Conservation (phyloP, 2,329 filamentous ascomycete species). For the Colletotrichum sp. region DNA sequence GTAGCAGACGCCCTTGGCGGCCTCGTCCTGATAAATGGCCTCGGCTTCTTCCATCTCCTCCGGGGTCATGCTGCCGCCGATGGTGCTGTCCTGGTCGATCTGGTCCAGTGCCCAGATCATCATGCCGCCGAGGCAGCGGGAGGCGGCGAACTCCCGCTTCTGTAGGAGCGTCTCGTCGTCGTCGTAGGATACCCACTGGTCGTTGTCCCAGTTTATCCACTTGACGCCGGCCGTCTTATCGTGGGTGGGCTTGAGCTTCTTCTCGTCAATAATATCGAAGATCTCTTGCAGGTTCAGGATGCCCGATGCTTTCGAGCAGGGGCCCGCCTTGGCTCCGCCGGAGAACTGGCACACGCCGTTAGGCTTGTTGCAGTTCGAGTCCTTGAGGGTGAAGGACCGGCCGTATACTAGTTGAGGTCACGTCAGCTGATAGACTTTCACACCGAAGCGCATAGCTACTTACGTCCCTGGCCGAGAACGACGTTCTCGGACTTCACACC, state of each 20-base stretch:
- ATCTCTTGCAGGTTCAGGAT: conserved; percentile 34
- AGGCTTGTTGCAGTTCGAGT: conserved; percentile 27
- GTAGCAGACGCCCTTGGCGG: conserved; percentile 23
- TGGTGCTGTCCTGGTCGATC: conserved; percentile 6
- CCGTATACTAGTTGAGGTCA: conserved; percentile 36
- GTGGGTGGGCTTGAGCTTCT: not conserved
- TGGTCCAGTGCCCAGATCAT: conserved; percentile 13
- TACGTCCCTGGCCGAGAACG: conserved; percentile 46
- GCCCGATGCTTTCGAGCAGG: conserved; percentile 31
- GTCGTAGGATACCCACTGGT: not conserved
- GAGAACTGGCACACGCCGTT: conserved; percentile 30
- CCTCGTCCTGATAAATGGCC: conserved; percentile 11
- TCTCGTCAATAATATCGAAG: conserved; percentile 26
- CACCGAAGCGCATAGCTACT: no score
- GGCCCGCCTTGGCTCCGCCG: conserved; percentile 25
- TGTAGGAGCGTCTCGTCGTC: not conserved
- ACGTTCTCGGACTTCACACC: conserved; percentile 45
- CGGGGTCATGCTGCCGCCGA: not conserved
- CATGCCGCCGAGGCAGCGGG: not conserved
- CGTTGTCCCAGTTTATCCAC: not conserved
- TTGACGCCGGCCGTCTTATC: not conserved
- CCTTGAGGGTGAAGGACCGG: conserved; percentile 30
- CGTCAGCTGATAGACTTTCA: no score
- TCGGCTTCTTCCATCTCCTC: not conserved
- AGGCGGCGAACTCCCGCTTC: not conserved